Evolutionary conservation across 2,329 filamentous ascomycete species (phyloP), one percentile per base, ranked within the genome.

Genomic region (Trichoderma atrobrunneum): DNA sequence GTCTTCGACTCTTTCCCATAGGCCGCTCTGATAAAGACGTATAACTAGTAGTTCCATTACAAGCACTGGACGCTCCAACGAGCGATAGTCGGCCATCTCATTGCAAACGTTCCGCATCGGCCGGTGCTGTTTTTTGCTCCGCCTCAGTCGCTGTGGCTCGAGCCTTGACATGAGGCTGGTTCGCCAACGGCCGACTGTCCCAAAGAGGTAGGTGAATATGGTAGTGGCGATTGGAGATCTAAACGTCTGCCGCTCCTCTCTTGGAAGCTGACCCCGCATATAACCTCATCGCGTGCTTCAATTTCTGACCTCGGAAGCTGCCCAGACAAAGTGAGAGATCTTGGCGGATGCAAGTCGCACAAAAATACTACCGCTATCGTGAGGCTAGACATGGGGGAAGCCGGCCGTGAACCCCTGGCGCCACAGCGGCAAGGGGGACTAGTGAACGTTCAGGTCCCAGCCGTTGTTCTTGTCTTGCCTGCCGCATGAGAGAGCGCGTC

Each of bases 181-280:
- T 48, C 39, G 28, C 54, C 30, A 51, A 51, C 70, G 70, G 70
- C 54, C 54, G 51, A 60, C 62, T 10, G 34, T 64, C 70, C 62
- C 12, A 71, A 71, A 51, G 34, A 30, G 70, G 70, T 60, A 71
- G 70, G 70, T 60, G 36, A 66, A 30, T 14, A 32, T 39, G 16
- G 30, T 43, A 56, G 59, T 39, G 67, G 60, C 57, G 56, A 70
- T 70, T 69, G 36, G 36, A 43, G 65, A 69, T 69, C 65, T 69
- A 30, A 34, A 6, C 7, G 24, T 59, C 26, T 34, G 56, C 36
- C 65, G 26, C 14, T 43, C 32, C 28, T 30, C 18, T 57, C 34
- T 43, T 30, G 56, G 56, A 48, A 32, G 39, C 16, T 48, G 56
- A 32, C 65, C 36, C 65, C 65, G 65, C 65, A 48, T 48, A 51